phyloP scores from a whole-genome alignment of 192 early-diverging fungal genomes.

The Coemansia sp. region DNA sequence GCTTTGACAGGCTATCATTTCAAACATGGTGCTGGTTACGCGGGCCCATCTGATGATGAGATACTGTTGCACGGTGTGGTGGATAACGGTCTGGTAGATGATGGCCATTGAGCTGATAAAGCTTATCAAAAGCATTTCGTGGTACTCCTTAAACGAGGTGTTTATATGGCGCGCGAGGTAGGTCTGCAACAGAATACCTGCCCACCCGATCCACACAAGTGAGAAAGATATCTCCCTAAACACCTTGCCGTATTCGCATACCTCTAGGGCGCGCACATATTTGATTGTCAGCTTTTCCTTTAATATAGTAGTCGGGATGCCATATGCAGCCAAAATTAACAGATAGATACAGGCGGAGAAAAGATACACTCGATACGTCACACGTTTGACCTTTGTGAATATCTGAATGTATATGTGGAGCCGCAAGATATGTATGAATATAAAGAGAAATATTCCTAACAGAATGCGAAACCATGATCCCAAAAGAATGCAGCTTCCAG shows the following conservation, averaged over 20 bases:
- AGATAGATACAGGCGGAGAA: neutral
- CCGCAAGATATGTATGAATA: constrained; percentile 26
- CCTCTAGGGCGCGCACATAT: neutral
- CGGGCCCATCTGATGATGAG: constrained; percentile 25
- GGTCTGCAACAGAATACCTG: neutral
- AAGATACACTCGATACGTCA: constrained; percentile 13
- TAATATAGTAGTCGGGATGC: constrained; percentile 21
- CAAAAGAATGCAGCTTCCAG: constrained; percentile 23
- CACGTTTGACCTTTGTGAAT: constrained; percentile 10
- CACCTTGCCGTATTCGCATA: constrained; percentile 19
- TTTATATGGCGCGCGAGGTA: constrained; percentile 41
- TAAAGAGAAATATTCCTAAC: constrained; percentile 29
- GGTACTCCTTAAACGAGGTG: constrained; percentile 45
- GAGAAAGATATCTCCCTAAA: constrained; percentile 36
- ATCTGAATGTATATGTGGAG: constrained; percentile 40
- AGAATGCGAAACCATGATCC: constrained; percentile 34
- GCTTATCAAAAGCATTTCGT: constrained; percentile 38
- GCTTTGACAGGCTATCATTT: constrained; percentile 19
- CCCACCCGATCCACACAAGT: constrained; percentile 38
- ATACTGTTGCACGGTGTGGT: constrained; percentile 23
- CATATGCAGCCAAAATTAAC: constrained; percentile 9
- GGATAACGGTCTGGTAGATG: constrained; percentile 24
- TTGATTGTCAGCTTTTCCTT: constrained; percentile 11
- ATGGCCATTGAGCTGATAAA: constrained; percentile 12
- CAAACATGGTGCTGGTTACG: constrained; percentile 12